Conservation (phyloP, 164 flowering plant genomes). For the Saururus chinensis region DNA sequence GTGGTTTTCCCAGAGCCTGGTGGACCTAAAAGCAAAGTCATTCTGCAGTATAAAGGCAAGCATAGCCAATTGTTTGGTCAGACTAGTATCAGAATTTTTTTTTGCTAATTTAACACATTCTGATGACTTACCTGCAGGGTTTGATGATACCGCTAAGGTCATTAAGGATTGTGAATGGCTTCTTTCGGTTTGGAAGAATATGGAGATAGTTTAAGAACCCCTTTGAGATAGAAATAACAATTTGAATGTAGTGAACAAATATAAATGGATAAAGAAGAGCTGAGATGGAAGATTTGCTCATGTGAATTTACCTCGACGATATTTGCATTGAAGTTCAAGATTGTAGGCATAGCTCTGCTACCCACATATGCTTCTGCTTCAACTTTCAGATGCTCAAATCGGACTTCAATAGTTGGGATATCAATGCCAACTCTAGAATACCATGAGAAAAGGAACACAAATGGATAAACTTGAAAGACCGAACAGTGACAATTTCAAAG, state of each 20-base stretch:
- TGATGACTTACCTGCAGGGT: conserved; percentile 53
- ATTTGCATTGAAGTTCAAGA: conserved; percentile 35
- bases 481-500: neutral
- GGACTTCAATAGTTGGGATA: conserved; percentile 30
- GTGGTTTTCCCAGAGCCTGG: conserved; percentile 92
- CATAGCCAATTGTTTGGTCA: neutral
- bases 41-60: conserved; percentile 26
- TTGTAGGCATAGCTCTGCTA: conserved; percentile 53
- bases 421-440: conserved; percentile 35
- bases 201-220: conserved; percentile 6
- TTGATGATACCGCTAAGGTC: conserved; percentile 72
- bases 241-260: neutral
- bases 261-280: neutral
- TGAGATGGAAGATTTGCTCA: neutral
- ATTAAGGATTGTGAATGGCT: conserved; percentile 39
- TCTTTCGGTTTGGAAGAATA: conserved; percentile 6
- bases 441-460: neutral
- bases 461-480: neutral
- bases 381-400: conserved; percentile 30
- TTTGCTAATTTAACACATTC: neutral
- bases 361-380: conserved; percentile 49
- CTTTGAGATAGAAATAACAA: neutral
- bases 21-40: conserved; percentile 83
- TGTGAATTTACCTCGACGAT: conserved; percentile 36
- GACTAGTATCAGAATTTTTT: neutral